These are phyloP conservation scores for Heterobasidion annosum DNA, from an alignment of 1,284 basidiomycete species.

Conservation along the genomic window DNA sequence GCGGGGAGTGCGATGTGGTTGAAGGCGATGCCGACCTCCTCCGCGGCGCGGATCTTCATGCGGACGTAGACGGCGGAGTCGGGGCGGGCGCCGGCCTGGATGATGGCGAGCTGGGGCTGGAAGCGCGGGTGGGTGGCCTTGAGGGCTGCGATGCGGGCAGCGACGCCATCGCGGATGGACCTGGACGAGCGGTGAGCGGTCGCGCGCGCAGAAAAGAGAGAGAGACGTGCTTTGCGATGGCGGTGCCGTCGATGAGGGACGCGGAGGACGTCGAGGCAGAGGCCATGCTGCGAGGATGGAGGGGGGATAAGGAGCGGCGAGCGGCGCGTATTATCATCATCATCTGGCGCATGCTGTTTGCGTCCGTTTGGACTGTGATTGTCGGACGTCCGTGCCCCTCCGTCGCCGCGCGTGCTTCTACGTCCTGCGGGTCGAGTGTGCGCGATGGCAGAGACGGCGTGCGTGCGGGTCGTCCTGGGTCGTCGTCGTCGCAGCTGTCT, in stretches of 20 bases:
- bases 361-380: slow-evolving; percentile 1
- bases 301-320: slow-evolving; percentile 4
- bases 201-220: slow-evolving; percentile 6
- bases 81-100: slow-evolving; percentile 88
- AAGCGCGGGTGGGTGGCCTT: slow-evolving; percentile 72
- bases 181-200: slow-evolving; percentile 27
- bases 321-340: background rate
- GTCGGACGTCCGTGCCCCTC: background rate
- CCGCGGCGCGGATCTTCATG: slow-evolving; percentile 96
- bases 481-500: no score
- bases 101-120: slow-evolving; percentile 83
- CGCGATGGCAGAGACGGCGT: no score
- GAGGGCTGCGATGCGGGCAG: slow-evolving; percentile 52
- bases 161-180: slow-evolving; percentile 71
- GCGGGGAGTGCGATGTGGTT: slow-evolving; percentile 75
- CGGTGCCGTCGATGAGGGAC: slow-evolving; percentile 81
- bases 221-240: slow-evolving; percentile 70
- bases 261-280: slow-evolving; percentile 23
- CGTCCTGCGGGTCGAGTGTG: no score
- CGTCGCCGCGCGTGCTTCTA: background rate
- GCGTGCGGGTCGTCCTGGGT: no score
- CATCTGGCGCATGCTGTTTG: background rate
- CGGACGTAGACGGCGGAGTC: slow-evolving; percentile 93
- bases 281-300: slow-evolving; percentile 40
- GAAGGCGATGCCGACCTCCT: slow-evolving; percentile 90